Base-by-base conservation (phyloP, 805 yeast genomes). In the Lipomyces japonicus region DNA sequence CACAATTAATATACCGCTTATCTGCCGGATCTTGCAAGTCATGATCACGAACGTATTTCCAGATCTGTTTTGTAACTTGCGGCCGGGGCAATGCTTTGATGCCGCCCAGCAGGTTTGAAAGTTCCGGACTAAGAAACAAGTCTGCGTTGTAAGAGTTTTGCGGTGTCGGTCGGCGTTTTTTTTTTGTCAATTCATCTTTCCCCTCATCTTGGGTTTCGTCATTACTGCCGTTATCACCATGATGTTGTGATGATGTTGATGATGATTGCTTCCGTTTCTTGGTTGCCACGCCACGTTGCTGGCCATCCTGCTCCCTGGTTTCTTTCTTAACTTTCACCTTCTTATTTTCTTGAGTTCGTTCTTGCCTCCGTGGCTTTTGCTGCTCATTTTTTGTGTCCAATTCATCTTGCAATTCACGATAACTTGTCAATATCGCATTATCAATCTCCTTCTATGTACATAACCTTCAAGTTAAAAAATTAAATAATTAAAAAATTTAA, bases 31-130 rank as follows among this genome's bases (percentile, higher is more conserved):
- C 79, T 63, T 86, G 95, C 26, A 86, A 66, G 25, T 76, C 65
- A 51, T 83, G 63, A 9, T 65, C 76, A 59, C 80, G 82, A 49
- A 87, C 84, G 65, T 87, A 79, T 12, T 72, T 75, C 95, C 95
- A 86, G 3, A 85, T 64, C 40, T 66, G 66, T 54, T 83, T 83
- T 7, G 84, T 89, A 16, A 84, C 81, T 62, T 82, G 82, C 0
- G 91, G 81, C 58, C 95, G 69, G 2, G 90, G 74, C 38, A 79
- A 14, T 53, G 52, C 61, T 53, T 72, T 73, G 1, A 63, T 48
- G 18, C 61, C 69, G 1, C 76, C 78, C 6, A 86, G 62, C 14
- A 86, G 64, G 2, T 63, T 71, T 43, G 73, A 71, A 28, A 86
- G 70, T 34, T 74, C 75, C 2, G 75, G 71, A 26, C 84, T 78